Base-by-base conservation (phyloP, 1,139 yeast species). In the Kodamaea anthophila region DNA sequence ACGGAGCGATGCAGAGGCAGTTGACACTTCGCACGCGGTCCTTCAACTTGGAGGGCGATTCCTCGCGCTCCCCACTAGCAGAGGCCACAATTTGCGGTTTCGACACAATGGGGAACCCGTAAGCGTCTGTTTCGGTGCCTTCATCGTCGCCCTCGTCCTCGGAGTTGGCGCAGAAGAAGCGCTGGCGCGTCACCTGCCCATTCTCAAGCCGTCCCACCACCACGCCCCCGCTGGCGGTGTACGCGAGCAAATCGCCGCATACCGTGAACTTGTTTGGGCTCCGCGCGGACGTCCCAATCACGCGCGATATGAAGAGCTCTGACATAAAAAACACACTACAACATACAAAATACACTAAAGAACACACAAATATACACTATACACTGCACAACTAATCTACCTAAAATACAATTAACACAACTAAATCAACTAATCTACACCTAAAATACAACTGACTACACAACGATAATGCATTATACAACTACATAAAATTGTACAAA, bases 191-290 rank as follows among this genome's bases (percentile, higher is more conserved):
- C 15, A 23, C 18, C 24, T 23, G 30, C 55, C 47, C 15, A 6
- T 11, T 16, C 16, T 9, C 9, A 2, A 65, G 34, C 15, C 49
- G 43, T 24, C 70, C 53, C 4, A 75, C 73, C 4, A 77, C 80
- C 1, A 76, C 83, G 1, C 85, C 85, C 5, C 83, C 82, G 29
- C 85, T 77, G 4, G 82, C 82, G 2, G 75, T 65, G 42, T 77
- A 77, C 0, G 79, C 84, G 9, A 78, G 43, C 5, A 56, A 34
- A 37, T 65, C 55, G 9, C 55, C 66, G 15, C 58, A 61, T 1
- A 64, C 52, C 15, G 62, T 53, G 35, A 74, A 58, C 26, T 67
- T 61, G 23, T 46, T 45, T 5, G 53, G 35, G 10, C 39, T 33
- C 28, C 36, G 46, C 8, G 64, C 58, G 1, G 69, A 58, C 2